Evolutionary conservation across 2,329 filamentous ascomycete species (phyloP), one percentile per base, ranked within the genome.

Genomic region (Penicillium hordei): DNA sequence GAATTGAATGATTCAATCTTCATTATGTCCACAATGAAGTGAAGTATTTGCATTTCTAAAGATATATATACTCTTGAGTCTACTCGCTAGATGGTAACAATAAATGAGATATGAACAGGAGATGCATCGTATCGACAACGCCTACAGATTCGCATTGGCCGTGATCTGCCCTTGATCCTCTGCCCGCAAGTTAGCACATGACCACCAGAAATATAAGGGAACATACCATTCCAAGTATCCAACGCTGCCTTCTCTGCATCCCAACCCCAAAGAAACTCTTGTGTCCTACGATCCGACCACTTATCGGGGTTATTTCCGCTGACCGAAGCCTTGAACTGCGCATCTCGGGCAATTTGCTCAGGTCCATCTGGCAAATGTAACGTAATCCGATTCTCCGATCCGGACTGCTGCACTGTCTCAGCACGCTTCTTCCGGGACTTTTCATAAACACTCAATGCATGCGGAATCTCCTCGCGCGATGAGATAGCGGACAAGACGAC

Each of bases 271-370:
- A 75, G 48, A 19, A 72, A 66, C 68, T 81, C 78, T 68, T 88
- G 86, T 42, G 86, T 85, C 59, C 87, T 84, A 13, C 83, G 83
- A 66, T 86, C 86, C 7, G 83, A 81, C 86, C 86, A 88, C 72
- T 86, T 86, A 72, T 88, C 86, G 2, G 85, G 85, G 39, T 70
- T 75, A 3, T 62, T 57, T 6, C 64, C 69, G 19, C 61, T 68
- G 1, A 60, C 59, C 9, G 71, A 69, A 10, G 64, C 59, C 13
- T 59, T 64, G 58, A 74, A 73, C 42, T 71, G 70, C 45, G 66
- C 59, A 82, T 82, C 55, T 75, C 75, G 62, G 39, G 72, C 67
- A 48, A 68, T 53, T 71, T 80, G 60, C 73, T 75, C 71, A 2
- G 72, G 72, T 0, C 74, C 75, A 54, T 77, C 75, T 15, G 72